Evolutionary conservation across 306 rosid genomes (phyloP).

Genomic region (Betula pendula): DNA sequence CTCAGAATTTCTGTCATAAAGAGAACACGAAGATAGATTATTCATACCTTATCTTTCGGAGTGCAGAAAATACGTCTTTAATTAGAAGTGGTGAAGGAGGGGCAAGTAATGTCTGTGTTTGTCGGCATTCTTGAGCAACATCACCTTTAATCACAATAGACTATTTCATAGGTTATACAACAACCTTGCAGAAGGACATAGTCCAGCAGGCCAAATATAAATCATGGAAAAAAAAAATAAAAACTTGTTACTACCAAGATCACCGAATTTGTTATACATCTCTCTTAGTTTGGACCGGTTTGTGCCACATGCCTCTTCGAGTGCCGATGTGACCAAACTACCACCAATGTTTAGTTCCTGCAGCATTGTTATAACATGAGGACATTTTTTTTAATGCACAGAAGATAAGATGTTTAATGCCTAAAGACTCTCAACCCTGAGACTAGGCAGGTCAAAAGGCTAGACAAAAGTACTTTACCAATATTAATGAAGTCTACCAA

Average conservation of each 20-base stretch:
- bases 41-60: slow-evolving; percentile 72
- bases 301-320: slow-evolving; percentile 89
- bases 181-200: slow-evolving; percentile 18
- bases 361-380: slow-evolving; percentile 22
- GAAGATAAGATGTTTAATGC: slow-evolving; percentile 11
- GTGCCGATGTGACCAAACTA: slow-evolving; percentile 76
- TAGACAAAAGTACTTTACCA: background rate
- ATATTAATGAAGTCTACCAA: background rate
- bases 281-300: slow-evolving; percentile 65
- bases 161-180: slow-evolving; percentile 30
- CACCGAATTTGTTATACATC: slow-evolving; percentile 89
- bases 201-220: slow-evolving; percentile 26
- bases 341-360: slow-evolving; percentile 93
- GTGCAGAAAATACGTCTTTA: slow-evolving; percentile 70
- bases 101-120: slow-evolving; percentile 81
- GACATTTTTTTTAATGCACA: background rate
- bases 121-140: slow-evolving; percentile 94
- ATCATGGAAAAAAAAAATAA: slow-evolving; percentile 23
- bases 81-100: slow-evolving; percentile 76
- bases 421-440: slow-evolving; percentile 2
- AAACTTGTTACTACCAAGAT: slow-evolving; percentile 63
- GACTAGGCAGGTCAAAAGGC: background rate
- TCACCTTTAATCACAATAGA: slow-evolving; percentile 66
- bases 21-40: slow-evolving; percentile 12
- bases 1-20: slow-evolving; percentile 1